These are phyloP conservation scores for Xylariaceae sp. DNA, from an alignment of 2,329 filamentous ascomycete genomes.

Conservation along the genomic window DNA sequence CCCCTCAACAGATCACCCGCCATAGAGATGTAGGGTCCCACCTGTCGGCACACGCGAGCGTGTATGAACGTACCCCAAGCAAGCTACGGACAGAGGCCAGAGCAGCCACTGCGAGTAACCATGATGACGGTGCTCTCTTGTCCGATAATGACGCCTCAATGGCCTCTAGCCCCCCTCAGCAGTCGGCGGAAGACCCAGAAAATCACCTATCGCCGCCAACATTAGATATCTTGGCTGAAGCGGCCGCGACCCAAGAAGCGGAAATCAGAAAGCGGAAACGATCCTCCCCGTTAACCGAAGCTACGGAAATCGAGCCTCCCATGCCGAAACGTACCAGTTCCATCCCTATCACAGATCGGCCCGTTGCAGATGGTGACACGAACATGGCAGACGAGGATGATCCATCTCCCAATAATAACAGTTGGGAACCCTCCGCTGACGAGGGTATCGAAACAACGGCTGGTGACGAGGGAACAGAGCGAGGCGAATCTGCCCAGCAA, in stretches of 20 bases:
- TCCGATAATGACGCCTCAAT: slow-evolving; percentile 34
- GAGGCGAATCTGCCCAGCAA: slow-evolving; percentile 23
- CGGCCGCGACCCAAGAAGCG: slow-evolving; percentile 29
- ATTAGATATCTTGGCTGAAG: slow-evolving; percentile 32
- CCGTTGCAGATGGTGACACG: slow-evolving; percentile 33
- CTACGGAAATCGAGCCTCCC: slow-evolving; percentile 22
- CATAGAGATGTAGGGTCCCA: slow-evolving; percentile 59
- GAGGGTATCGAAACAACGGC: slow-evolving; percentile 25
- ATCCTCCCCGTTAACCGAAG: slow-evolving; percentile 28
- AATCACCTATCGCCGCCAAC: slow-evolving; percentile 32
- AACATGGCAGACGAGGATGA: slow-evolving; percentile 36
- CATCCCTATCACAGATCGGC: slow-evolving; percentile 24
- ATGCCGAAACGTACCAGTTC: slow-evolving; percentile 29
- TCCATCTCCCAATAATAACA: slow-evolving; percentile 29
- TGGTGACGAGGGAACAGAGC: slow-evolving; percentile 22
- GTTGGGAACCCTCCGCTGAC: slow-evolving; percentile 34
- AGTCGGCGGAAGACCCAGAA: slow-evolving; percentile 21
- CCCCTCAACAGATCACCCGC: slow-evolving; percentile 62
- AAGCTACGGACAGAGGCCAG: slow-evolving; percentile 56
- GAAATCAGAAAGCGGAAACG: slow-evolving; percentile 37
- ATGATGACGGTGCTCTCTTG: slow-evolving; percentile 37
- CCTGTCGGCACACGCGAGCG: slow-evolving; percentile 49
- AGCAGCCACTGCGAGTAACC: slow-evolving; percentile 32
- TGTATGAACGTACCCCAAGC: slow-evolving; percentile 67
- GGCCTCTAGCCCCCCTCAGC: slow-evolving; percentile 33